Base-by-base conservation (phyloP, 2,329 filamentous ascomycete genomes). In the Botryotinia globosa region DNA sequence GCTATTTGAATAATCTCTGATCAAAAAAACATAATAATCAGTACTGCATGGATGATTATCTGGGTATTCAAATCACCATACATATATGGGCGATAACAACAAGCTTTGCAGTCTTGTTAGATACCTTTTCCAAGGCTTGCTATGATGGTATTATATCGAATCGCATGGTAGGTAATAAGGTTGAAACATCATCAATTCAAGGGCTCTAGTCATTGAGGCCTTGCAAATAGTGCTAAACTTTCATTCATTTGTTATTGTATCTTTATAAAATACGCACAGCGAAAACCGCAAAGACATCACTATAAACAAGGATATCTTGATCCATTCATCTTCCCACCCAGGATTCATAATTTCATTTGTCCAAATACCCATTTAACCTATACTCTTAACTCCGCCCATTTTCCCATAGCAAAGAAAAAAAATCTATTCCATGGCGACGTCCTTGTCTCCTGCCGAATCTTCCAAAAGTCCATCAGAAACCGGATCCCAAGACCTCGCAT, bases 401-500 rank as follows among this genome's bases (percentile, higher is more conserved):
- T 59, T 44, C 37, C 29, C 22, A 6, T 16, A 42, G 37, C 34
- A 56, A 68, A 58, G 20, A 42, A 29, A 14, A 14, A 22, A 7
- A 12, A 4, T 56, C 34, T 68, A 68, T 67, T 68, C 70, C 70
- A 72, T 72, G 29, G 62, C 39, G 34, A 72, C 22, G 14, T 72
- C 69, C 20, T 44, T 54, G 39, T 66, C 70, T 34, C 62, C 62
- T 51, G 42, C 62, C 37, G 39, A 34, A 34, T 68, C n/a, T 37
- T 37, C 62, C 62, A 16, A 34, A 48, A 56, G 44, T 45, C 42
- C 62, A 25, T 59, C 62, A 32, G 54, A 68, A 22, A 37, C 37
- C 16, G 70, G 70, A 25, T 67, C 39, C 62, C 63, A 81, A 54
- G 74, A 83, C 63, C 80, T 80, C 29, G 94, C 90, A 75, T 86